Evolutionary conservation across 2,329 filamentous ascomycete genomes (phyloP).

Genomic region (Alternaria incomplexa): DNA sequence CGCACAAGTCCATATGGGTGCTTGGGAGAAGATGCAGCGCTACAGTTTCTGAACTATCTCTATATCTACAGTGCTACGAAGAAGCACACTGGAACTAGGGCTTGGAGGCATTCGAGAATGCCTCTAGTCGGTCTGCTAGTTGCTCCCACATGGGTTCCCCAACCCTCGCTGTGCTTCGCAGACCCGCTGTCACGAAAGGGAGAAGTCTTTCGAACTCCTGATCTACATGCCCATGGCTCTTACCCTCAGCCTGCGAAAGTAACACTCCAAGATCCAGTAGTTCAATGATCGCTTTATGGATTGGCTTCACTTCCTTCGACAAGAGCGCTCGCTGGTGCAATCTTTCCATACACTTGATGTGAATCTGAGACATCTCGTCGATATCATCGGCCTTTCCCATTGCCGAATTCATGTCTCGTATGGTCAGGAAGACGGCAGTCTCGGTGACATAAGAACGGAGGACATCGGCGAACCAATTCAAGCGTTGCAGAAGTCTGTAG

Average conservation of each 20-base stretch:
- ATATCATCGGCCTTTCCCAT: slow-evolving; percentile 72
- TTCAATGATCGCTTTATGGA: slow-evolving; percentile 75
- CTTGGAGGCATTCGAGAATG: background rate
- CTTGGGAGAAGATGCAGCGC: background rate
- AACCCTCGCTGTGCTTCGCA: slow-evolving; percentile 77
- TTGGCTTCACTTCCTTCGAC: slow-evolving; percentile 69
- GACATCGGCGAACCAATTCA: slow-evolving; percentile 79
- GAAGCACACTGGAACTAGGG: background rate
- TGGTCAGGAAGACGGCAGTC: slow-evolving; percentile 70
- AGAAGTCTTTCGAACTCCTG: slow-evolving; percentile 69
- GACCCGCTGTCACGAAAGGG: slow-evolving; percentile 72
- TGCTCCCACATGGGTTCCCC: slow-evolving; percentile 79
- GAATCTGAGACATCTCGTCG: slow-evolving; percentile 78
- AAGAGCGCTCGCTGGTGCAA: slow-evolving; percentile 74
- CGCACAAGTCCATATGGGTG: background rate
- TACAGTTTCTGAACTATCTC: background rate
- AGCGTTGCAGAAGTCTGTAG: slow-evolving; percentile 68
- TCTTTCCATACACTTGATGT: slow-evolving; percentile 67
- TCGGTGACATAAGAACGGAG: slow-evolving; percentile 78
- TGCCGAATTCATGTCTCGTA: slow-evolving; percentile 60
- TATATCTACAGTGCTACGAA: background rate
- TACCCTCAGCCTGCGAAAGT: slow-evolving; percentile 66
- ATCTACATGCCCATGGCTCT: slow-evolving; percentile 54
- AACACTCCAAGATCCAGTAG: slow-evolving; percentile 76
- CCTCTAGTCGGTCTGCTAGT: slow-evolving; percentile 78